phyloP scores from a whole-genome alignment of 148 eudicot genomes.

The Hydrangea macrophylla region DNA sequence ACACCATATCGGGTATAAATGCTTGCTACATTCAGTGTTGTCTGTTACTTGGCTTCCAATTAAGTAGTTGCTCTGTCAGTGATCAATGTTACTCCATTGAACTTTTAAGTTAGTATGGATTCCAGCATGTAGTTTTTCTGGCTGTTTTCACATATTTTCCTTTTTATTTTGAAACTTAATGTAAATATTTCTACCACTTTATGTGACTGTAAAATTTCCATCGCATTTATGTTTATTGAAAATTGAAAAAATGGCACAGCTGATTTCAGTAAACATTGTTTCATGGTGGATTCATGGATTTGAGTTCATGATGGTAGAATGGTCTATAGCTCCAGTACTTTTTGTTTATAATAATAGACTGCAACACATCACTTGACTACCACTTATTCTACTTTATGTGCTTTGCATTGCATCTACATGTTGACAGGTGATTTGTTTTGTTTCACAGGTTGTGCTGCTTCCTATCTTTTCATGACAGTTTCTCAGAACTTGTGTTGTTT shows the following conservation, averaged over 20 bases:
- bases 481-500: background rate
- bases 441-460: background rate
- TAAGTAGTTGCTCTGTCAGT: background rate
- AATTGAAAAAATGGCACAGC: background rate
- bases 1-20: background rate
- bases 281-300: background rate
- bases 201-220: background rate
- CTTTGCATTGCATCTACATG: conserved; percentile 5
- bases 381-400: background rate
- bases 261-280: too few relatives aligned
- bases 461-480: too few relatives aligned
- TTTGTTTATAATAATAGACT: background rate
- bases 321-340: background rate
- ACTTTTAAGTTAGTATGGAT: background rate
- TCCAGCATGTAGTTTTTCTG: background rate
- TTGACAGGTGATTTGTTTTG: conserved; percentile 8
- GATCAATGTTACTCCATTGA: background rate
- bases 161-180: conserved; percentile 3
- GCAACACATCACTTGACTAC: background rate
- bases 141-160: background rate
- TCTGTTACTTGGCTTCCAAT: background rate
- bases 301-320: background rate
- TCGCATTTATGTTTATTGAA: background rate
- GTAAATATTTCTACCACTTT: background rate
- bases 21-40: background rate